Evolutionary conservation across 192 early-diverging fungal genomes (phyloP).

Genomic region (Glomus cerebriforme): DNA sequence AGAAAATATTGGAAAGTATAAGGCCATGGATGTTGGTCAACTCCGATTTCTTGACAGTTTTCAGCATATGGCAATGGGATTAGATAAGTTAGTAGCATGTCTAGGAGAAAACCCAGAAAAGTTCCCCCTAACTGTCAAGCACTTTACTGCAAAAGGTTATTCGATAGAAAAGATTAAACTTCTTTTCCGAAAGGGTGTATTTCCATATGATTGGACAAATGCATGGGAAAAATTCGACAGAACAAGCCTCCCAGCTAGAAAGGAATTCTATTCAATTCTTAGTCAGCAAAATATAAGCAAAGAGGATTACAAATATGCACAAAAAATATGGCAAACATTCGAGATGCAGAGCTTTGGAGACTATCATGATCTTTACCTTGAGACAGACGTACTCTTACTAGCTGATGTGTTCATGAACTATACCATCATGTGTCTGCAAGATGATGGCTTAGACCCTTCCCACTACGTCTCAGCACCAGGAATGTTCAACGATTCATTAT

Average conservation of each 20-base stretch:
- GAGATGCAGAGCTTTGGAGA: too few relatives aligned
- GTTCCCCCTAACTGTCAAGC: slow-evolving; percentile 12
- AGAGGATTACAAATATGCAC: too few relatives aligned
- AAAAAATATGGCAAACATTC: too few relatives aligned
- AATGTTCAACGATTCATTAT: slow-evolving; percentile 25
- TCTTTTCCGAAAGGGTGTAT: slow-evolving; percentile 11
- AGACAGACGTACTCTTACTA: slow-evolving; percentile 27
- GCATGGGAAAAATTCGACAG: slow-evolving; percentile 19
- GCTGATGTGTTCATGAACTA: slow-evolving; percentile 28
- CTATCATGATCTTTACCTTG: too few relatives aligned
- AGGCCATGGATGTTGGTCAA: too few relatives aligned
- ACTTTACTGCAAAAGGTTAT: slow-evolving; percentile 23
- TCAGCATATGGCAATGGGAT: too few relatives aligned
- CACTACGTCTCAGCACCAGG: slow-evolving; percentile 27
- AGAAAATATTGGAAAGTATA: too few relatives aligned
- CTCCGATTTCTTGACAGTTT: too few relatives aligned
- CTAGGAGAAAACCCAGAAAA: slow-evolving; percentile 14
- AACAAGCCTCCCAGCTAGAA: slow-evolving; percentile 17
- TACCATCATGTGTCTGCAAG: slow-evolving; percentile 24
- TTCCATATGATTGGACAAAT: slow-evolving; percentile 28
- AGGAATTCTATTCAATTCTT: slow-evolving; percentile 25
- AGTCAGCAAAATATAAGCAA: too few relatives aligned
- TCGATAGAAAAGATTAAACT: too few relatives aligned
- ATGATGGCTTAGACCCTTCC: slow-evolving; percentile 22
- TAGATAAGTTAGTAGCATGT: slow-evolving; percentile 15